Base-by-base conservation (phyloP, 257 asterid species). In the Henckelia pumila region DNA sequence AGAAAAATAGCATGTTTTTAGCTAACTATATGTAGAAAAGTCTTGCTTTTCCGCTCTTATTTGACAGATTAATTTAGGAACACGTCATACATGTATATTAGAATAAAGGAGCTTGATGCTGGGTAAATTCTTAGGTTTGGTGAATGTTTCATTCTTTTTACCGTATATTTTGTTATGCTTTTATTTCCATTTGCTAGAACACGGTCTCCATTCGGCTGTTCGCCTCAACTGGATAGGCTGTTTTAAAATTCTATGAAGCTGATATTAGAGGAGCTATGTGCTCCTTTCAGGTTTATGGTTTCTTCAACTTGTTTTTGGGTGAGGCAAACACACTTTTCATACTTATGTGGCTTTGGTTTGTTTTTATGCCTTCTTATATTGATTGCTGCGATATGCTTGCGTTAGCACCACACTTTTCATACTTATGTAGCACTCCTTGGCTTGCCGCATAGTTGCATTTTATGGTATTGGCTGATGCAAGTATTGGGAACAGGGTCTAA, bases 401-500 rank as follows among this genome's bases (percentile, higher is more conserved):
- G 14, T 13, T 52, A 70, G 73, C 19, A 8, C 47, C 10, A 6
- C 22, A 49, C 20, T 66, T 44, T 61, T 60, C 60, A 25, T 61
- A 19, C 55, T 61, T n/a, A 30, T n/a, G 62, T 49, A 69, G 65
- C 56, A 58, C 24, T 23, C 56, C 2, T 26, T 56, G 32, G 7
- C 52, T 40, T 37, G 20, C 67, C 11, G 8, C n/a, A 13, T 49
- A 61, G 40, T 68, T 50, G 52, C 55, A 22, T 60, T 56, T 23
- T 69, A 21, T 17, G 61, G 29, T 14, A 26, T 59, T 69, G 14
- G 64, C 82, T 75, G 64, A 74, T 63, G 63, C 71, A 53, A 57
- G 19, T 76, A 47, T 70, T 59, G 25, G 60, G 24, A 57, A 61
- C 85, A 94, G 97, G 96, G 95, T 22, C 80, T 91, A 81, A 85